Evolutionary conservation across 2,329 filamentous ascomycete genomes (phyloP).

Genomic region (Hymenoscyphus occultus): DNA sequence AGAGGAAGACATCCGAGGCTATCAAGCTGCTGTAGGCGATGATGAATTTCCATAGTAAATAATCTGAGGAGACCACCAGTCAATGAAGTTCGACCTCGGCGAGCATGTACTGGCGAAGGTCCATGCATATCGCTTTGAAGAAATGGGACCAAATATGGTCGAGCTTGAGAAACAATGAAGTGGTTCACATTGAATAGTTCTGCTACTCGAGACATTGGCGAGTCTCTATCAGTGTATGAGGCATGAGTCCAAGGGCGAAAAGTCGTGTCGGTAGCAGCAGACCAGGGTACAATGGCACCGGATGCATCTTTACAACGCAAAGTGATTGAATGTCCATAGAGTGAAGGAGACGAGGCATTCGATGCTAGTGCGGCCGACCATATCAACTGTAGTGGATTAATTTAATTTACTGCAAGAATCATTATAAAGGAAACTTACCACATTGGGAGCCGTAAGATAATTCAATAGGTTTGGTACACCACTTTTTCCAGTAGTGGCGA

Average conservation of each 20-base stretch:
- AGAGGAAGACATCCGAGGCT: constrained; percentile 69
- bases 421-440: constrained; percentile 56
- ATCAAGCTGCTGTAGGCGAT: constrained; percentile 78
- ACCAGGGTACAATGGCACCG: constrained; percentile 59
- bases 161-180: constrained; percentile 89
- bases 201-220: constrained; percentile 58
- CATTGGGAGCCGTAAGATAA: constrained; percentile 88
- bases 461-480: constrained; percentile 85
- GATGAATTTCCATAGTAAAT: constrained; percentile 72
- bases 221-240: constrained; percentile 53
- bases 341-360: constrained; percentile 47
- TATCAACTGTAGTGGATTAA: constrained; percentile 45
- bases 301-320: constrained; percentile 62
- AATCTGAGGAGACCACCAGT: constrained; percentile 62
- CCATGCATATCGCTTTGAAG: constrained; percentile 77
- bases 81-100: constrained; percentile 55
- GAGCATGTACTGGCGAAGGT: constrained; percentile 59
- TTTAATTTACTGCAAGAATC: neutral
- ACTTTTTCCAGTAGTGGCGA: constrained; percentile 70
- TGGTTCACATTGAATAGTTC: constrained; percentile 77
- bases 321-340: constrained; percentile 49
- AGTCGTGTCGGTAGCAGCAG: constrained; percentile 46
- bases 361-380: constrained; percentile 59
- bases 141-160: constrained; percentile 86
- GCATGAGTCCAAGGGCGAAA: constrained; percentile 55